Percentiles rank a stretch among this genome's conserved stretches.
These are phyloP conservation scores for Persicaria maculosa DNA, from an alignment of 148 eudicot genomes.

Conservation along the genomic window DNA sequence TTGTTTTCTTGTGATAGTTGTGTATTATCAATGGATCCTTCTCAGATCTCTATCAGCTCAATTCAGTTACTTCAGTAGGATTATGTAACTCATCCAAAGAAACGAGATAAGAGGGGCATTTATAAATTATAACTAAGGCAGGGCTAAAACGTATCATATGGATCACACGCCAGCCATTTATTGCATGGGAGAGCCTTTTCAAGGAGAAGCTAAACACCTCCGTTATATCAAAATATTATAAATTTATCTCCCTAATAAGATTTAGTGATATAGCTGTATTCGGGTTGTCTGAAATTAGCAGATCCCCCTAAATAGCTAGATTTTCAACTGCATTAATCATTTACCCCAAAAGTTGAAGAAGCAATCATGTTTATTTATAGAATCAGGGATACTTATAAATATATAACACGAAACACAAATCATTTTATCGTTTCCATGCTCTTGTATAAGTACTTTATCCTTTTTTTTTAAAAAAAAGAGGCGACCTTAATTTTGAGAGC, in stretches of 20 bases:
- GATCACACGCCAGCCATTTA: neutral
- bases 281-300: constrained; percentile 1
- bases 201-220: neutral
- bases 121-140: neutral
- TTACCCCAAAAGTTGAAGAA: neutral
- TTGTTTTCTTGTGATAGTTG: too few species aligned
- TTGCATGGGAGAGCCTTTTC: neutral
- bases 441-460: neutral
- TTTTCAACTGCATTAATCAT: neutral
- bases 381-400: neutral
- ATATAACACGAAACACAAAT: neutral
- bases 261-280: neutral
- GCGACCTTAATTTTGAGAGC: too few species aligned
- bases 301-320: neutral
- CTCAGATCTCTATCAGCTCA: neutral
- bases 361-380: neutral
- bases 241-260: neutral
- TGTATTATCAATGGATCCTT: too few species aligned
- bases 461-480: neutral
- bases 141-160: neutral
- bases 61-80: neutral
- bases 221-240: neutral
- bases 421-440: neutral
- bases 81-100: neutral
- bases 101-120: neutral